Conservation (phyloP, 148 eudicot species). For the Rhododendron henanense region DNA sequence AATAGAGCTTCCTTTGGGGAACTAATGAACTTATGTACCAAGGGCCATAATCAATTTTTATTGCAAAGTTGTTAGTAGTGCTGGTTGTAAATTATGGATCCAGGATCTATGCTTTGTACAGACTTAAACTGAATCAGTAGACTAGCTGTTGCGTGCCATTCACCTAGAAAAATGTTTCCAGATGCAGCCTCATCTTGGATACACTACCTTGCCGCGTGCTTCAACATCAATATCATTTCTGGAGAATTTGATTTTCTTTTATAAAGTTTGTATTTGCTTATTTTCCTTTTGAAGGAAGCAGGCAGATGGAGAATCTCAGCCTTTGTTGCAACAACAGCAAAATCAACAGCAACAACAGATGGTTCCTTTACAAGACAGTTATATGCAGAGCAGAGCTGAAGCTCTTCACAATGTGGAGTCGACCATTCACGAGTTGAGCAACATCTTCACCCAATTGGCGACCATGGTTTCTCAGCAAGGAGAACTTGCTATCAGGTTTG, state of each 20-base stretch:
- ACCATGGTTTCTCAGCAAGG: conserved; percentile 77
- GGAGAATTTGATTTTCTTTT: background rate
- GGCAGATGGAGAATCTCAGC: conserved; percentile 57
- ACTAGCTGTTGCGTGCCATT: background rate
- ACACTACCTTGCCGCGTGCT: background rate
- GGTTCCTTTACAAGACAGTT: conserved; percentile 68
- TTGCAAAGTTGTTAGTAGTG: background rate
- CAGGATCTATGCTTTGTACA: background rate
- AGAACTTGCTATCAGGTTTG: conserved; percentile 67
- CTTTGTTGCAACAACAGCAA: conserved; percentile 51
- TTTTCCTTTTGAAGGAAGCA: conserved; percentile 33
- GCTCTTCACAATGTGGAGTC: conserved; percentile 75
- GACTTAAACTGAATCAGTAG: background rate
- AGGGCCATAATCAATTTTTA: background rate
- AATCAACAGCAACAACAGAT: conserved; percentile 50
- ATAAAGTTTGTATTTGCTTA: background rate
- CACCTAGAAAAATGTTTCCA: background rate
- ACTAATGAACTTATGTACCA: background rate
- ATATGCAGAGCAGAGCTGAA: conserved; percentile 81
- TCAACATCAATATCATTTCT: background rate
- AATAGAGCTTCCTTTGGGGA: background rate
- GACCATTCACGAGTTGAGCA: conserved; percentile 66
- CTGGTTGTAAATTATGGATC: background rate
- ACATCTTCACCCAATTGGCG: conserved; percentile 62
- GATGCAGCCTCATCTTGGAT: conserved; percentile 4